A percentile compares a stretch with the other conserved stretches of the same genome.
Conservation (phyloP, 2,329 filamentous ascomycete genomes). For the Penicillium expansum region DNA sequence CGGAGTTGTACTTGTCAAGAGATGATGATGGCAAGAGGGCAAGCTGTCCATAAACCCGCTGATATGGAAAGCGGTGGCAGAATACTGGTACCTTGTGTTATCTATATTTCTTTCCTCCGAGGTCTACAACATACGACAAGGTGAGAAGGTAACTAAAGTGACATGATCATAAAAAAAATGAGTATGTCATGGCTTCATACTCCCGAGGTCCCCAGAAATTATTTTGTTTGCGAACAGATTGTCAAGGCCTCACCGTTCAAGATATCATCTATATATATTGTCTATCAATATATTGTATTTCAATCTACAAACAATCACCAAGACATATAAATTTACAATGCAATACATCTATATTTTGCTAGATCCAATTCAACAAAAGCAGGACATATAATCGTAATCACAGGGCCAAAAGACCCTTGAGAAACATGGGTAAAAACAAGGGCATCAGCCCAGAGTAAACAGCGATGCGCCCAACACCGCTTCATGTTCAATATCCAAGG, state of each 20-base stretch:
- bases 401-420: background rate
- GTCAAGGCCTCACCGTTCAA: too few relatives aligned
- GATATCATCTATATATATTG: background rate
- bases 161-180: background rate
- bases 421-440: conserved; percentile 11
- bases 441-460: conserved; percentile 11
- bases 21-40: conserved; percentile 15
- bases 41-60: conserved; percentile 25
- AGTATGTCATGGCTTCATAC: background rate
- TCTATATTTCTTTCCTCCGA: too few relatives aligned
- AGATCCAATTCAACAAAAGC: background rate
- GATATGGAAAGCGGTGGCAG: conserved; percentile 24
- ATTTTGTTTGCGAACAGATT: too few relatives aligned
- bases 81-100: conserved; percentile 6
- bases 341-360: conserved; percentile 5
- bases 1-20: background rate
- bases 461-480: conserved; percentile 35
- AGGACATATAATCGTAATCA: conserved; percentile 15
- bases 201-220: background rate
- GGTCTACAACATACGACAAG: too few relatives aligned
- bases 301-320: background rate
- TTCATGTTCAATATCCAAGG: conserved; percentile 30
- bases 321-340: background rate
- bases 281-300: background rate
- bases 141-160: background rate